phyloP scores from a whole-genome alignment of 331 rosid genomes.

The Quercus phellos region DNA sequence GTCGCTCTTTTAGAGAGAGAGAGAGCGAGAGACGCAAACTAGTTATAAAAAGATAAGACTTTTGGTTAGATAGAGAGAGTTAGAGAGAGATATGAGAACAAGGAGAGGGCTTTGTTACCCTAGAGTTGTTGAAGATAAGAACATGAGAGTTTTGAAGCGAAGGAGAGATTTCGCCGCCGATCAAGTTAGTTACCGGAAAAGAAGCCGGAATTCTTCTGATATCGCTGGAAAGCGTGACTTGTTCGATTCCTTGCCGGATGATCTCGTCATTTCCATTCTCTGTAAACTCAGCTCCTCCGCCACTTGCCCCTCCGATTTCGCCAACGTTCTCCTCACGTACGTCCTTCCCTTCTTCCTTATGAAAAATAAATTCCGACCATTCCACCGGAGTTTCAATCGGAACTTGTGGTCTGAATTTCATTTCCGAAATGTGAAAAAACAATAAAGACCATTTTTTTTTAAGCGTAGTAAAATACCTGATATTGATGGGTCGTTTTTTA shows the following conservation, averaged over 20 bases:
- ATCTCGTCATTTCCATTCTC: conserved; percentile 69
- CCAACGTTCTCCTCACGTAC: conserved; percentile 66
- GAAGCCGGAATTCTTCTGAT: conserved; percentile 25
- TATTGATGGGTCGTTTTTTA: no score
- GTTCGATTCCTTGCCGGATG: conserved; percentile 78
- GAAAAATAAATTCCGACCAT: not conserved
- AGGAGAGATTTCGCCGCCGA: conserved; percentile 27
- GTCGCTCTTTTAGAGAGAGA: not conserved
- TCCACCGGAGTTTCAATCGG: no score
- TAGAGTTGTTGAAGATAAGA: conserved; percentile 4
- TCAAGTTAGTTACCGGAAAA: conserved; percentile 33
- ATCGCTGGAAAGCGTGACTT: conserved; percentile 27
- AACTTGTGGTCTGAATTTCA: no score
- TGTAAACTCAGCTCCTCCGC: conserved; percentile 64
- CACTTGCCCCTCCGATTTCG: conserved; percentile 58
- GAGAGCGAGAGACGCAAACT: not conserved
- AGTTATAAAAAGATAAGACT: no score
- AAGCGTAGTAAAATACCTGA: not conserved
- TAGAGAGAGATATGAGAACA: conserved; percentile 55
- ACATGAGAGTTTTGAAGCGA: conserved; percentile 17
- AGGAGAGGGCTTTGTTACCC: conserved; percentile 75
- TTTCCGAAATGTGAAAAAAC: no score
- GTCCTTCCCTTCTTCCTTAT: not conserved
- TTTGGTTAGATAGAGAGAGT: not conserved
- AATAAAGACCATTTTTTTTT: not conserved